These are phyloP conservation scores for Phalaenopsis hybrid DNA, from an alignment of 116 monocot species.

Conservation along the genomic window DNA sequence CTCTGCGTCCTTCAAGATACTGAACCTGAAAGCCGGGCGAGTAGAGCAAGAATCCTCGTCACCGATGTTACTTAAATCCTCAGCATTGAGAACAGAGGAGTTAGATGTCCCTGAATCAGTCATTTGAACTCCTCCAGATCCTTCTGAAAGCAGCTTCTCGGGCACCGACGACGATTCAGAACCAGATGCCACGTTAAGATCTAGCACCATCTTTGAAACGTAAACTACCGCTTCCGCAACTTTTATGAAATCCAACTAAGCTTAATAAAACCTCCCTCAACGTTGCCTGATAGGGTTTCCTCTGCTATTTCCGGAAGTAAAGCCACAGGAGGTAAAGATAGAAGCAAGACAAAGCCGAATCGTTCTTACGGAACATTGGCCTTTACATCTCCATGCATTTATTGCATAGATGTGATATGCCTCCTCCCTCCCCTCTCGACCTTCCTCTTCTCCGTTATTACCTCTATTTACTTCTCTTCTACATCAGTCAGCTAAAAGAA, in stretches of 20 bases:
- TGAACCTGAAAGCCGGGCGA: slow-evolving; percentile 27
- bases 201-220: slow-evolving; percentile 31
- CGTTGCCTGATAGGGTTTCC: not conserved
- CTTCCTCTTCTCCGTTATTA: not conserved
- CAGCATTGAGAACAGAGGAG: slow-evolving; percentile 60
- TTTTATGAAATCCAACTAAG: not conserved
- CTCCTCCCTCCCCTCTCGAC: not conserved
- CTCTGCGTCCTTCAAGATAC: slow-evolving; percentile 26
- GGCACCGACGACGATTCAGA: slow-evolving; percentile 13
- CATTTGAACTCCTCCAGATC: slow-evolving; percentile 5
- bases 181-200: slow-evolving; percentile 66
- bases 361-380: slow-evolving; percentile 44
- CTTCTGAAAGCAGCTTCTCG: not conserved
- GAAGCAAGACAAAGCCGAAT: slow-evolving; percentile 34
- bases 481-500: not conserved
- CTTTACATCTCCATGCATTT: slow-evolving; percentile 4
- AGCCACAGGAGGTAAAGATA: slow-evolving; percentile 38
- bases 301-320: slow-evolving; percentile 19
- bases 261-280: not conserved
- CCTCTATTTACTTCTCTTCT: not conserved
- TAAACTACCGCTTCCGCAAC: not conserved
- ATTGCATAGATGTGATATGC: not conserved
- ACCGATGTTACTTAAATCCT: slow-evolving; percentile 20
- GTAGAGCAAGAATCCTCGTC: slow-evolving; percentile 38
- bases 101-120: slow-evolving; percentile 42